phyloP scores from a whole-genome alignment of 2,329 filamentous ascomycete genomes.

The Hypomyces perniciosus region DNA sequence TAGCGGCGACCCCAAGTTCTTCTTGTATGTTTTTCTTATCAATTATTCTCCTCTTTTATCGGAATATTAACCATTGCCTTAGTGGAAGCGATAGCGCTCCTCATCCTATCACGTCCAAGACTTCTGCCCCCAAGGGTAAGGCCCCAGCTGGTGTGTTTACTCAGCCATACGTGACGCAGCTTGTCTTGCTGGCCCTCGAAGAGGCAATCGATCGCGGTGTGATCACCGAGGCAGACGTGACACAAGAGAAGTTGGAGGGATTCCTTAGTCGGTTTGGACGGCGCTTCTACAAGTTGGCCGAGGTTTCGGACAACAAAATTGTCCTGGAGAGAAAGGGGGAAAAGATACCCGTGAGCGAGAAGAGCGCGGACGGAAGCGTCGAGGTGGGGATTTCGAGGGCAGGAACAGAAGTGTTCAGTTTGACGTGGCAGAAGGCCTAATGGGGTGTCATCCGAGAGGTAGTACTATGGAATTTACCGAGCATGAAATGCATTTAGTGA shows the following conservation, averaged over 20 bases:
- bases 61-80: not conserved
- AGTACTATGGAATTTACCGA: not conserved
- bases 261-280: constrained; percentile 51
- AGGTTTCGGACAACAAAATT: constrained; percentile 24
- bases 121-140: constrained; percentile 36
- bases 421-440: constrained; percentile 27
- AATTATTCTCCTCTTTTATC: not conserved
- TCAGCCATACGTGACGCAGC: constrained; percentile 62
- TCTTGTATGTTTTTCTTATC: constrained; percentile 49
- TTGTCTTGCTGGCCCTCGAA: constrained; percentile 57
- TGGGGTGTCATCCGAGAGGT: not conserved
- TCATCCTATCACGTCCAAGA: constrained; percentile 57
- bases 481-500: no score
- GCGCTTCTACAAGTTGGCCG: constrained; percentile 44
- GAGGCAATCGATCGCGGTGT: constrained; percentile 51
- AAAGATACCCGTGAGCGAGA: constrained; percentile 34
- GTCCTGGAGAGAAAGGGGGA: constrained; percentile 36
- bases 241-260: constrained; percentile 46
- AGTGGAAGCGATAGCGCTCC: constrained; percentile 58
- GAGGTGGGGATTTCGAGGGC: constrained; percentile 41
- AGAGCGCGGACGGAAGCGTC: constrained; percentile 30
- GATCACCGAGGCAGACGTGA: constrained; percentile 46
- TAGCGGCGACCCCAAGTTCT: constrained; percentile 59
- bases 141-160: constrained; percentile 74
- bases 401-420: constrained; percentile 36